phyloP scores from a whole-genome alignment of 176 grass and related monocot genomes.

The bread wheat (Triticum aestivum) region IWGSC_CS_RefSeq_v2.1 NC_057797.1:689773510-689774009 shows the following conservation, averaged over 20 bases:
- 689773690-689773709: not conserved
- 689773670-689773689: not conserved
- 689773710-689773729: not conserved
- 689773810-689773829: no score
- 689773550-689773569: constrained; percentile 27
- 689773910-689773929: constrained; percentile 7
- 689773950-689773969: constrained; percentile 47
- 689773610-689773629: no score
- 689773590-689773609: not conserved
- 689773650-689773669: not conserved
- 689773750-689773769: not conserved
- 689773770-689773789: not conserved
- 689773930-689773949: constrained; percentile 37
- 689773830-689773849: not conserved
- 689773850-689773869: not conserved
- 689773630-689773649: not conserved
- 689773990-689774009: not conserved
- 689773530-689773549: constrained; percentile 1
- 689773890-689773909: not conserved
- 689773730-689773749: constrained; percentile 7
- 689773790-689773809: no score
- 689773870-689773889: not conserved
- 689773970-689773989: not conserved
- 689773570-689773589: constrained; percentile 17
- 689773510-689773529: not conserved